A percentile compares a stretch with the other conserved stretches of the same genome.
These are phyloP conservation scores for Nakaseomyces delphensis DNA, from an alignment of 1,139 yeast species.

Conservation along the genomic window DNA sequence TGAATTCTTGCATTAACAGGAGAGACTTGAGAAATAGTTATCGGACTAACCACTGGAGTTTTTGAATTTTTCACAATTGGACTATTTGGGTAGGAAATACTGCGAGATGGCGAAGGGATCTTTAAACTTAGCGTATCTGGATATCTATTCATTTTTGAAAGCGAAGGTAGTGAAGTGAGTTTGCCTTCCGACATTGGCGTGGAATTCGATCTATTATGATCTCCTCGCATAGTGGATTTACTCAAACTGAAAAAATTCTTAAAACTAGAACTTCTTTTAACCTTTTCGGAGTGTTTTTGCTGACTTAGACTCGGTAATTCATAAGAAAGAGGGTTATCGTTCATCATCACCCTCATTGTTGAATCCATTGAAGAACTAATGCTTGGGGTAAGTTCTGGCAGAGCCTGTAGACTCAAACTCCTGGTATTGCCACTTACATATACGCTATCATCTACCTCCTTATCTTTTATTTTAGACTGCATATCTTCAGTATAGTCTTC, in stretches of 20 bases:
- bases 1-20: neutral
- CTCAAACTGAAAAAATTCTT: conserved; percentile 12
- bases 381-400: conserved; percentile 19
- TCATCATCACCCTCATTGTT: conserved; percentile 22
- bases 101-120: neutral
- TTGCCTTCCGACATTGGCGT: neutral
- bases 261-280: conserved; percentile 20
- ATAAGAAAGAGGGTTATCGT: conserved; percentile 9
- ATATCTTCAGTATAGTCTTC: conserved; percentile 1
- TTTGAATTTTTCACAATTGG: conserved; percentile 1
- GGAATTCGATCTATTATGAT: conserved; percentile 1
- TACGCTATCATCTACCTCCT: conserved; percentile 14
- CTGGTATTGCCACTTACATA: conserved; percentile 24
- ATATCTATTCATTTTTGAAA: neutral
- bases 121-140: neutral
- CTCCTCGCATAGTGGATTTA: neutral
- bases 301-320: conserved; percentile 12
- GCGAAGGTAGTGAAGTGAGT: neutral
- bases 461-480: conserved; percentile 2
- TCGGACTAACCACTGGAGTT: conserved; percentile 1
- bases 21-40: neutral
- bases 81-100: conserved; percentile 2
- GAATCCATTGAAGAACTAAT: conserved; percentile 16
- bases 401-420: conserved; percentile 16
- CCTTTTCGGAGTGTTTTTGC: conserved; percentile 10